Evolutionary conservation across 2,329 filamentous ascomycete species (phyloP).

Genomic region (Purpureocillium takamizusanense): DNA sequence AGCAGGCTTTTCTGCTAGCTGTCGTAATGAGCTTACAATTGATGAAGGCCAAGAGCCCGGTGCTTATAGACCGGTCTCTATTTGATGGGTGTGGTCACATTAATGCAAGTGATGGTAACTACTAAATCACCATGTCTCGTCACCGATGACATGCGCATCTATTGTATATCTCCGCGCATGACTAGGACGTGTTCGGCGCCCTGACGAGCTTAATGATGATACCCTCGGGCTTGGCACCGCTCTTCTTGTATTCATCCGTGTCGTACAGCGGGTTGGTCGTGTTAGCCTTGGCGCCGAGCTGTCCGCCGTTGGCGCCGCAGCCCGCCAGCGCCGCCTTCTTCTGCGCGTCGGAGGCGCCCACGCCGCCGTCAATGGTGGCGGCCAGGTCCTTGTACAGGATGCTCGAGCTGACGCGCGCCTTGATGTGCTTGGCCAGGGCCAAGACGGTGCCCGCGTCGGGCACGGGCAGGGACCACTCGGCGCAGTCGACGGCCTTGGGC

Average conservation of each 20-base stretch:
- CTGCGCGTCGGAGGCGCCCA: constrained; percentile 4
- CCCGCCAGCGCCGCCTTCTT: constrained; percentile 12
- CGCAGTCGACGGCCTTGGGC: constrained; percentile 11
- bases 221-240: constrained; percentile 10
- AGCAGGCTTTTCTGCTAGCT: too few relatives aligned
- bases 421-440: constrained; percentile 16
- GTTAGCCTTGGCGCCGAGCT: constrained; percentile 10
- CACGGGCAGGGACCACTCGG: constrained; percentile 13
- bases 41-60: too few relatives aligned
- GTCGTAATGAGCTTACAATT: too few relatives aligned
- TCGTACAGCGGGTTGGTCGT: constrained; percentile 8
- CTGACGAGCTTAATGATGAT: constrained; percentile 19
- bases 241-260: constrained; percentile 10
- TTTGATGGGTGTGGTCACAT: too few relatives aligned
- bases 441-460: constrained; percentile 8
- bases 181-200: constrained; percentile 1
- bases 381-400: constrained; percentile 17
- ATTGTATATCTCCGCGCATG: too few relatives aligned
- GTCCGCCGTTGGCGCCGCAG: constrained; percentile 16
- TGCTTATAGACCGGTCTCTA: too few relatives aligned
- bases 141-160: too few relatives aligned
- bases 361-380: constrained; percentile 15
- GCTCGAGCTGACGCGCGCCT: constrained; percentile 8
- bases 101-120: too few relatives aligned
- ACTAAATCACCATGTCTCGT: too few relatives aligned